Evolutionary conservation across 352 stramenopile species (phyloP).

Genomic region (Blastocystis sp.): DNA sequence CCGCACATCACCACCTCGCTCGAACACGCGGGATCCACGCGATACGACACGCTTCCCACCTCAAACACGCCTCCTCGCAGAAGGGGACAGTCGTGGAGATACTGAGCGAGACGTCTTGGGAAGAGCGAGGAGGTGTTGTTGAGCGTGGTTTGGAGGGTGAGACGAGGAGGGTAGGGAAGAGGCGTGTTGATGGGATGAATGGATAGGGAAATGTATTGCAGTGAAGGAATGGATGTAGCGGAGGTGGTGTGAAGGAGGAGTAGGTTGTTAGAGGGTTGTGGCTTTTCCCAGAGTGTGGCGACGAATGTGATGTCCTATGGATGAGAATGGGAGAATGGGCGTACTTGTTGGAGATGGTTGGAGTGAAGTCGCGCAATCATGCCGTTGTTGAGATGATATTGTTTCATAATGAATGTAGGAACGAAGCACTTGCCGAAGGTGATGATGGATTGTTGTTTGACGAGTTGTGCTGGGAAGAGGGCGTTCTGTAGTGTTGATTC

Average conservation of each 20-base stretch:
- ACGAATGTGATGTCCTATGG: slow-evolving; percentile 30
- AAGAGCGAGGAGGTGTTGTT: not conserved
- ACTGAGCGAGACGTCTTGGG: slow-evolving; percentile 28
- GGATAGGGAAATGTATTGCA: slow-evolving; percentile 9
- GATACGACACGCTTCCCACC: not conserved
- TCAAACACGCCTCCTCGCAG: not conserved
- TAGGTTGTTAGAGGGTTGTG: not conserved
- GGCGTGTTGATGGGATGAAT: not conserved
- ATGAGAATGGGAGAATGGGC: not conserved
- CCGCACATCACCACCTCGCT: slow-evolving; percentile 14
- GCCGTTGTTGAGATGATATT: slow-evolving; percentile 2
- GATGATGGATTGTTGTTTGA: slow-evolving; percentile 22
- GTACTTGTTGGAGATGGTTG: not conserved
- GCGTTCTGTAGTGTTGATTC: no score
- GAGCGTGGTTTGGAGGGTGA: slow-evolving; percentile 20
- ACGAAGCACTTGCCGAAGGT: slow-evolving; percentile 43
- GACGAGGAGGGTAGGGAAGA: slow-evolving; percentile 3
- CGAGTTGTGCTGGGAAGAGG: not conserved
- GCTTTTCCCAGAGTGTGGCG: slow-evolving; percentile 20
- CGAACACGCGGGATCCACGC: not conserved
- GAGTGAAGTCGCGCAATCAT: not conserved
- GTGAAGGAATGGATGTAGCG: not conserved
- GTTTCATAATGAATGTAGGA: slow-evolving; percentile 47
- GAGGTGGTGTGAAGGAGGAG: slow-evolving; percentile 11
- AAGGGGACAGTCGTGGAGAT: slow-evolving; percentile 44